phyloP scores from a whole-genome alignment of 495 filamentous ascomycete genomes.

The Podospora tetraspora region DNA sequence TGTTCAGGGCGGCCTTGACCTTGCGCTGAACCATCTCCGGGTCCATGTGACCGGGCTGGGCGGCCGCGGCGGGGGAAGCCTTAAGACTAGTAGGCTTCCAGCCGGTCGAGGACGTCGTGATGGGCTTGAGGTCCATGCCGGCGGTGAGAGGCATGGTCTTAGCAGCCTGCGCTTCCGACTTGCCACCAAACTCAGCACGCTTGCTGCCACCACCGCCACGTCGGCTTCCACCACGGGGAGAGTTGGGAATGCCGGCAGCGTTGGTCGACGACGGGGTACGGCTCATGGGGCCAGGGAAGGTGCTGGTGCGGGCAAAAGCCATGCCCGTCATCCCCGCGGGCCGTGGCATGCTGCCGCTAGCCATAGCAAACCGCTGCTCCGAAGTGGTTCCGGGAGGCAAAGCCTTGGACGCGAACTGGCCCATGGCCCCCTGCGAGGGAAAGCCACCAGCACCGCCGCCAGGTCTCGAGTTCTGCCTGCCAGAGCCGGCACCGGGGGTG shows the following conservation, averaged over 20 bases:
- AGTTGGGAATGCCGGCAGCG: conserved; percentile 42
- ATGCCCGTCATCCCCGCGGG: conserved; percentile 52
- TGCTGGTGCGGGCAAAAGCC: conserved; percentile 49
- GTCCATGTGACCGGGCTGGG: conserved; percentile 57
- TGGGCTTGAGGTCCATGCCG: conserved; percentile 72
- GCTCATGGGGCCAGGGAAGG: conserved; percentile 53
- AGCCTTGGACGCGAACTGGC: conserved; percentile 57
- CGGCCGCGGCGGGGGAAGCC: conserved; percentile 29
- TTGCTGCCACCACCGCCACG: conserved; percentile 49
- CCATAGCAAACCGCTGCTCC: conserved; percentile 54
- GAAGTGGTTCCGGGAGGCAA: conserved; percentile 67
- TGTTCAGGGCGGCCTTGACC: conserved; percentile 96
- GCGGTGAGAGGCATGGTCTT: conserved; percentile 86
- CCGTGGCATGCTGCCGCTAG: conserved; percentile 32
- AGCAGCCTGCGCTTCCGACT: conserved; percentile 59
- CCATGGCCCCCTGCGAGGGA: conserved; percentile 55
- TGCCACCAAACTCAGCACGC: conserved; percentile 47
- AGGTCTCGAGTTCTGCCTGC: conserved; percentile 42
- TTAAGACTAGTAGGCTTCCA: conserved; percentile 85
- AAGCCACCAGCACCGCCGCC: conserved; percentile 39
- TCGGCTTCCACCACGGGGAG: conserved; percentile 48
- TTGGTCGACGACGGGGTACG: conserved; percentile 46
- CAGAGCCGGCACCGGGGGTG: conserved; percentile 53
- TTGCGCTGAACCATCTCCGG: conserved; percentile 96
- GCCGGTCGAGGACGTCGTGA: conserved; percentile 61